Evolutionary conservation across 179 eudicot genomes (phyloP), one percentile per base, ranked within the genome.

Genomic region (Beta macrorhiza): DNA sequence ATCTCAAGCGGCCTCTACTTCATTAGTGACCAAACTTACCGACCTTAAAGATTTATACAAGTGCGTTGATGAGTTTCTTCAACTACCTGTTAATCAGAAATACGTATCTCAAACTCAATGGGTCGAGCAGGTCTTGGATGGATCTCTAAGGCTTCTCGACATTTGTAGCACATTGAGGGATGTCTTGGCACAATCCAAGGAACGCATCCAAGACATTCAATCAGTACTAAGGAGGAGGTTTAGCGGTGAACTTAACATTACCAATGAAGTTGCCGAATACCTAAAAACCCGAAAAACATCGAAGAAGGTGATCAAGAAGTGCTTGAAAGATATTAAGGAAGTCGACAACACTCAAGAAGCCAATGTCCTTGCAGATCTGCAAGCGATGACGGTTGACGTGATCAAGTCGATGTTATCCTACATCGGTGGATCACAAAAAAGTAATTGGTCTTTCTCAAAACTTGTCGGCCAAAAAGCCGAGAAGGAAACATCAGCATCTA

Each of bases 121-220:
- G 81, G 85, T 76, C 19, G 82, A 82, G 29, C 76, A 55, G 45
- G 69, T 74, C 7, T 71, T 85, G 62, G 87, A 81, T 65, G 86
- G 80, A 65, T 84, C 81, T 77, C 61, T 89, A 5, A 83, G 78
- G 62, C 83, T 89, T 8, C 83, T 89, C 45, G 91, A 89, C 80
- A 74, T 80, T 7, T 89, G 91, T 64, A 56, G 69, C 67, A 76
- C 77, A 1, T 77, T 83, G 16, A 78, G 83, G 77, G 89, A 85
- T 59, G 74, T 75, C 75, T 77, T 84, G 76, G 65, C 7, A 10
- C 86, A 80, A 75, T 80, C 79, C n/a, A 82, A 75, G 79, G 82
- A 84, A 63, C 17, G 49, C 1, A 73, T 82, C 5, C 82, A 75
- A 81, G 79, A 64, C 65, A 37, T 86, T 52, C 84, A 74, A 42